A percentile compares a stretch with the other conserved stretches of the same genome.
Conservation (phyloP, 129 eudicot species). For the Escallonia herrerae region DNA sequence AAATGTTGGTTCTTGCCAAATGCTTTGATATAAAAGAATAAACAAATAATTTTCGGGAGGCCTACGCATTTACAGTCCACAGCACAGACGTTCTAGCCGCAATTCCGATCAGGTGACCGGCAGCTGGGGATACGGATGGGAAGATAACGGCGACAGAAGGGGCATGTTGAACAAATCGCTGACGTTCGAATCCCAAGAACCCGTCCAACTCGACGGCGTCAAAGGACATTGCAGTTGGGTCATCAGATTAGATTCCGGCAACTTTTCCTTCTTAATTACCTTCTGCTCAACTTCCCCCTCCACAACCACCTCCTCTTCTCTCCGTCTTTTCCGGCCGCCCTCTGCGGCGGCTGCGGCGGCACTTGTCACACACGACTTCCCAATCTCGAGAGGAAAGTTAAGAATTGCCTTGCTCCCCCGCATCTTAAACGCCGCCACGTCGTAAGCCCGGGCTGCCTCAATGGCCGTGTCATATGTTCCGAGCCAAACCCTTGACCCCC, state of each 20-base stretch:
- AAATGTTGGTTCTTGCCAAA: too few relatives aligned
- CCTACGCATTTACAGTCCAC: too few relatives aligned
- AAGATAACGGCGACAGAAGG: constrained; percentile 25
- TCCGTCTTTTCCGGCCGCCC: neutral
- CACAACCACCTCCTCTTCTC: neutral
- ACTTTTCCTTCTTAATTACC: neutral
- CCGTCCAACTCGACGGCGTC: constrained; percentile 9
- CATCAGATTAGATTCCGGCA: neutral
- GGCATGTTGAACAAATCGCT: constrained; percentile 18
- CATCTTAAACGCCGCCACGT: constrained; percentile 55
- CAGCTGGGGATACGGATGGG: constrained; percentile 8
- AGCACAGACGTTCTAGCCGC: too few relatives aligned
- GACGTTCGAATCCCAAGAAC: constrained; percentile 14
- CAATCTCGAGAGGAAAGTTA: constrained; percentile 19
- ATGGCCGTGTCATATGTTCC: constrained; percentile 73
- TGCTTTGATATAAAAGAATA: too few relatives aligned
- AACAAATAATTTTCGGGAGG: too few relatives aligned
- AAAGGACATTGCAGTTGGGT: too few relatives aligned
- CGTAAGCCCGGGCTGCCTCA: constrained; percentile 71
- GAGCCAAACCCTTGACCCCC: constrained; percentile 68
- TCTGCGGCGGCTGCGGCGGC: constrained; percentile 1
- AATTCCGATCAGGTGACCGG: neutral
- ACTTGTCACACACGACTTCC: neutral
- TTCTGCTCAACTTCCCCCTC: neutral
- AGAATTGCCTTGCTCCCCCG: constrained; percentile 65